Evolutionary conservation across 805 yeast genomes (phyloP).

Genomic region (Suhomyces sp.): DNA sequence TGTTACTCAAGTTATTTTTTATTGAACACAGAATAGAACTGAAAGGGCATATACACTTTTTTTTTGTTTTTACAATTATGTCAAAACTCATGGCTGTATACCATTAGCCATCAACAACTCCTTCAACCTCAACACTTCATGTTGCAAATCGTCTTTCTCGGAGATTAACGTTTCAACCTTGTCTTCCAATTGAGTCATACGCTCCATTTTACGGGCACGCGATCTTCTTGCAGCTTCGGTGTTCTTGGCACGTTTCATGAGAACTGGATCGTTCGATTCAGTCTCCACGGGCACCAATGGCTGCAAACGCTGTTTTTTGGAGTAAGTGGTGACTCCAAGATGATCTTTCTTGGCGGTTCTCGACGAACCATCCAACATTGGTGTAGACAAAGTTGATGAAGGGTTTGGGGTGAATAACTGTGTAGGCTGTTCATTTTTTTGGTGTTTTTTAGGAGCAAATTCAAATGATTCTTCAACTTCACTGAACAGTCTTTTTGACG

Average conservation of each 20-base stretch:
- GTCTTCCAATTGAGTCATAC: slow-evolving; percentile 78
- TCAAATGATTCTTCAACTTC: slow-evolving; percentile 28
- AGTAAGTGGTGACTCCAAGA: slow-evolving; percentile 72
- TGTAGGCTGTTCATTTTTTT: slow-evolving; percentile 6
- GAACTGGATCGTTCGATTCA: slow-evolving; percentile 61
- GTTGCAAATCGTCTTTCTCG: slow-evolving; percentile 57
- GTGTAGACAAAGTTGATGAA: slow-evolving; percentile 33
- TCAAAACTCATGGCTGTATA: slow-evolving; percentile 1
- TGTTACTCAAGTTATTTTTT: background rate
- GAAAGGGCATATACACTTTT: slow-evolving; percentile 1
- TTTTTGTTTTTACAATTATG: slow-evolving; percentile 1
- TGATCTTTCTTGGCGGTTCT: slow-evolving; percentile 48
- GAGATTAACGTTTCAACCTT: slow-evolving; percentile 63
- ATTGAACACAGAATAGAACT: slow-evolving; percentile 4
- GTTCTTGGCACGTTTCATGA: slow-evolving; percentile 89
- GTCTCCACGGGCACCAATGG: slow-evolving; percentile 70
- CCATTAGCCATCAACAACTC: slow-evolving; percentile 35
- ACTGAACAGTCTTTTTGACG: slow-evolving; percentile 19
- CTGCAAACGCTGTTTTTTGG: slow-evolving; percentile 68
- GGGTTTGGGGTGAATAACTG: slow-evolving; percentile 31
- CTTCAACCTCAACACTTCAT: slow-evolving; percentile 62
- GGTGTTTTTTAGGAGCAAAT: slow-evolving; percentile 13
- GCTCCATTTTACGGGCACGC: slow-evolving; percentile 86
- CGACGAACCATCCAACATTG: slow-evolving; percentile 22
- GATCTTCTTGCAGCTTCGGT: slow-evolving; percentile 98